Percentiles rank a stretch among this genome's conserved stretches.
Evolutionary conservation across 768 basidiomycete genomes (phyloP).

Genomic region (Naganishia antarctica): DNA sequence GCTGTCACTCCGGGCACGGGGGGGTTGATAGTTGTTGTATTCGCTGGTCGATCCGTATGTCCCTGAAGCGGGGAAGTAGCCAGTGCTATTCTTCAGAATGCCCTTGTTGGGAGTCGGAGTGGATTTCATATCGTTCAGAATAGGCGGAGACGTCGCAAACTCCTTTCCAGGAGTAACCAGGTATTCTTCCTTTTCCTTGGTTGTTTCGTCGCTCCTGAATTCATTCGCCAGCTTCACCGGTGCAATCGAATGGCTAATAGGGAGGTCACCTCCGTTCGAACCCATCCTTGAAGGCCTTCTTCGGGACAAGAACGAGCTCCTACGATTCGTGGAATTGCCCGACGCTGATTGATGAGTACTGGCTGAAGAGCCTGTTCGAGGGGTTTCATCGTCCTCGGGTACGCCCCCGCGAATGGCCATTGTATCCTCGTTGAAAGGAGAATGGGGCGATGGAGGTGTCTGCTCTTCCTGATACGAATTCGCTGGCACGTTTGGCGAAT

Average conservation of each 20-base stretch:
- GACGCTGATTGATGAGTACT: slow-evolving; percentile 8
- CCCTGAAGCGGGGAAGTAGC: slow-evolving; percentile 7
- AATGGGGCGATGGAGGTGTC: slow-evolving; percentile 26
- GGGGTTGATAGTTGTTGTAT: slow-evolving; percentile 21
- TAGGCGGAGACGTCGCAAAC: slow-evolving; percentile 2
- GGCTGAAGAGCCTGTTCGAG: neutral
- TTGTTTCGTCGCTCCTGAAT: slow-evolving; percentile 13
- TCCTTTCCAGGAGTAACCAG: slow-evolving; percentile 5
- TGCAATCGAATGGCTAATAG: neutral
- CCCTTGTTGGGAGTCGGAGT: slow-evolving; percentile 10
- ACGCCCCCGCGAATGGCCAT: slow-evolving; percentile 5
- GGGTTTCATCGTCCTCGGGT: neutral
- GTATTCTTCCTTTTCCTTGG: slow-evolving; percentile 17
- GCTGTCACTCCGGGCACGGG: slow-evolving; percentile 32
- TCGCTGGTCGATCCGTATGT: neutral
- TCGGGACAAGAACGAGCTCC: slow-evolving; percentile 21
- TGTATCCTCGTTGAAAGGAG: slow-evolving; percentile 22
- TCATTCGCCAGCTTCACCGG: slow-evolving; percentile 1
- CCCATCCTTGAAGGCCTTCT: slow-evolving; percentile 3
- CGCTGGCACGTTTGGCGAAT: slow-evolving; percentile 32
- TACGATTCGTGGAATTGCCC: neutral
- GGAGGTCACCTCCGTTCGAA: neutral
- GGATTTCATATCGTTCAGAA: slow-evolving; percentile 5
- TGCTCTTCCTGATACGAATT: slow-evolving; percentile 3
- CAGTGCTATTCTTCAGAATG: slow-evolving; percentile 5